Conservation (phyloP, 73 alveolate genomes). For the Paramecium octaurelia region DNA sequence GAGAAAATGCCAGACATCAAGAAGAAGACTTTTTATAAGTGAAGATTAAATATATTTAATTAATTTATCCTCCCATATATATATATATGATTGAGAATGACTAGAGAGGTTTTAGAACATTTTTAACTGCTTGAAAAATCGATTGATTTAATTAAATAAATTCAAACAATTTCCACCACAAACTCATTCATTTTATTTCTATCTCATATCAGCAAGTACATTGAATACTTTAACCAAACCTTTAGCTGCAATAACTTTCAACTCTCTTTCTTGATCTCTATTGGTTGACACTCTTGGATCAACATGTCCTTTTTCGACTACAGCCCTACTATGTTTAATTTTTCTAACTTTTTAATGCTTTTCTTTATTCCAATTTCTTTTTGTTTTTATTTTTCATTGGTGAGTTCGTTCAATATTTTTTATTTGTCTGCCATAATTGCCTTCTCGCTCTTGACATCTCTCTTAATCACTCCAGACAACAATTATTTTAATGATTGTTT, state of each 20-base stretch:
- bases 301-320: neutral
- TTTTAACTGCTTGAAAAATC: neutral
- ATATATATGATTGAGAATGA: neutral
- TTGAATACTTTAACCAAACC: conserved; percentile 36
- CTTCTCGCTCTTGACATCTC: neutral
- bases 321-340: neutral
- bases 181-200: neutral
- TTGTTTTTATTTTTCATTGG: neutral
- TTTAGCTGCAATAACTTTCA: conserved; percentile 31
- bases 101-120: neutral
- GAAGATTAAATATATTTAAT: neutral
- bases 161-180: neutral
- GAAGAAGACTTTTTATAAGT: neutral
- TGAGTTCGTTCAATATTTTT: neutral
- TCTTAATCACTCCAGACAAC: neutral
- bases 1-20: neutral
- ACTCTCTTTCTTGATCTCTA: neutral
- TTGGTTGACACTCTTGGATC: conserved; percentile 20
- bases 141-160: neutral
- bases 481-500: neutral
- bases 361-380: neutral
- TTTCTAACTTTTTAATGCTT: neutral
- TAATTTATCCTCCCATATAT: neutral
- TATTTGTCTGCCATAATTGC: conserved; percentile 5
- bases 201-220: neutral